phyloP scores from a whole-genome alignment of 1,284 basidiomycete genomes.

The Rhizoctonia solani region DNA sequence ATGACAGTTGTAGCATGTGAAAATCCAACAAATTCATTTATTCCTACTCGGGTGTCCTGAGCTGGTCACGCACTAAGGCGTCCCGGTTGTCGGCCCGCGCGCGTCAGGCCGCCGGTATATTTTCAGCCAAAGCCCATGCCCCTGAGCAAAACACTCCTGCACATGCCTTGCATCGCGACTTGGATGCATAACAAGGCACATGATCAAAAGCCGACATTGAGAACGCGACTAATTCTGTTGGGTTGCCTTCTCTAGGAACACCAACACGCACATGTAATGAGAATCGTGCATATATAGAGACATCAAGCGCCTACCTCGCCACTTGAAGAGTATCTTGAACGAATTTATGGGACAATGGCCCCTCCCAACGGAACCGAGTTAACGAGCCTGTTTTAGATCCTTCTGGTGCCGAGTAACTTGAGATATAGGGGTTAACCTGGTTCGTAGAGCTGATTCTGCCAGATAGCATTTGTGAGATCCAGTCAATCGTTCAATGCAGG shows the following conservation, averaged over 20 bases:
- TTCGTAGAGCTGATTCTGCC: neutral
- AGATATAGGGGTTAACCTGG: constrained; percentile 8
- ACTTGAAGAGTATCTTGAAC: neutral
- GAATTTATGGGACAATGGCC: constrained; percentile 1
- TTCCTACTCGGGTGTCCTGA: neutral
- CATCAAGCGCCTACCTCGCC: neutral
- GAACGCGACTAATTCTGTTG: neutral
- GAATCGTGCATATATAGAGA: no score
- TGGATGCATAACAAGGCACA: neutral
- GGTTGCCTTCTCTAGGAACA: constrained; percentile 1
- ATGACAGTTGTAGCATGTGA: constrained; percentile 17
- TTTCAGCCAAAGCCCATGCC: constrained; percentile 8
- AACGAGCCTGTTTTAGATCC: neutral
- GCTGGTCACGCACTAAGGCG: neutral
- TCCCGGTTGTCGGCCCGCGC: constrained; percentile 1
- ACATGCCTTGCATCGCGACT: constrained; percentile 4
- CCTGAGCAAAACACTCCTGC: constrained; percentile 9
- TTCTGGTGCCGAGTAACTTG: constrained; percentile 12
- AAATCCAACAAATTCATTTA: neutral
- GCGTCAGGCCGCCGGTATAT: neutral
- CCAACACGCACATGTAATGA: no score
- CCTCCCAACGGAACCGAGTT: constrained; percentile 3
- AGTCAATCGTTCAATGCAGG: neutral
- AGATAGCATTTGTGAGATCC: neutral
- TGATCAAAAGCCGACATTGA: neutral